phyloP scores from a whole-genome alignment of 2,329 filamentous ascomycete genomes.

The Curvularia hawaiiensis region DNA sequence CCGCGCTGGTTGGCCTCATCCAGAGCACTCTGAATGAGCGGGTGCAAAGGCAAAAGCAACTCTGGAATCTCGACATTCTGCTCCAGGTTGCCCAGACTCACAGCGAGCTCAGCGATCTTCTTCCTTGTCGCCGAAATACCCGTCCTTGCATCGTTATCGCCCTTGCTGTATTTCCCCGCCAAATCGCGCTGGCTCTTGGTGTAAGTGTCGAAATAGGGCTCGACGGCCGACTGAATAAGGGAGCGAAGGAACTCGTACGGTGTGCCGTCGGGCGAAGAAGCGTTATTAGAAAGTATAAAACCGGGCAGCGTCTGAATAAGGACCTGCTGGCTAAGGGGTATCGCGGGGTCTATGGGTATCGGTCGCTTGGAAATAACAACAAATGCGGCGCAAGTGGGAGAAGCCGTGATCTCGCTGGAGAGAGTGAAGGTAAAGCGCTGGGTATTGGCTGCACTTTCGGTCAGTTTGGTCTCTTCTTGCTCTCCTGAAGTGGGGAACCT shows the following conservation, averaged over 20 bases:
- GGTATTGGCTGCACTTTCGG: slow-evolving; percentile 50
- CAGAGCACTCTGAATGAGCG: slow-evolving; percentile 83
- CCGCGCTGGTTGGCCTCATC: slow-evolving; percentile 74
- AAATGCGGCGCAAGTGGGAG: slow-evolving; percentile 79
- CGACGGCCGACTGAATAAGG: slow-evolving; percentile 86
- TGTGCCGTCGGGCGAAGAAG: slow-evolving; percentile 75
- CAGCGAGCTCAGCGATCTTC: slow-evolving; percentile 90
- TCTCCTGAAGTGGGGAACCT: slow-evolving; percentile 20
- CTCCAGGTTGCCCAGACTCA: slow-evolving; percentile 88
- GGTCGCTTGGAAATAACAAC: slow-evolving; percentile 90
- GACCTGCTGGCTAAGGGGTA: slow-evolving; percentile 85
- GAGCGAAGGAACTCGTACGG: slow-evolving; percentile 94
- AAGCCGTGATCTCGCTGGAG: slow-evolving; percentile 79
- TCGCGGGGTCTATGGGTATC: slow-evolving; percentile 80
- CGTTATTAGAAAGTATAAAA: slow-evolving; percentile 70
- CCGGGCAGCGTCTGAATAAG: slow-evolving; percentile 93
- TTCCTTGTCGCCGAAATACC: slow-evolving; percentile 98
- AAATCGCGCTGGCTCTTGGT: slow-evolving; percentile 66
- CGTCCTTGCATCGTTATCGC: slow-evolving; percentile 88
- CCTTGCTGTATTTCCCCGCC: slow-evolving; percentile 66
- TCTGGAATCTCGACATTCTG: slow-evolving; percentile 99
- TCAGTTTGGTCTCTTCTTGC: slow-evolving; percentile 24
- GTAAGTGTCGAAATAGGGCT: slow-evolving; percentile 96
- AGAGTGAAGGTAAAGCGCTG: slow-evolving; percentile 74
- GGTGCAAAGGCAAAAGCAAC: slow-evolving; percentile 83